These are phyloP conservation scores for Mycena kentingensis DNA, from an alignment of 768 basidiomycete genomes.

Conservation along the genomic window DNA sequence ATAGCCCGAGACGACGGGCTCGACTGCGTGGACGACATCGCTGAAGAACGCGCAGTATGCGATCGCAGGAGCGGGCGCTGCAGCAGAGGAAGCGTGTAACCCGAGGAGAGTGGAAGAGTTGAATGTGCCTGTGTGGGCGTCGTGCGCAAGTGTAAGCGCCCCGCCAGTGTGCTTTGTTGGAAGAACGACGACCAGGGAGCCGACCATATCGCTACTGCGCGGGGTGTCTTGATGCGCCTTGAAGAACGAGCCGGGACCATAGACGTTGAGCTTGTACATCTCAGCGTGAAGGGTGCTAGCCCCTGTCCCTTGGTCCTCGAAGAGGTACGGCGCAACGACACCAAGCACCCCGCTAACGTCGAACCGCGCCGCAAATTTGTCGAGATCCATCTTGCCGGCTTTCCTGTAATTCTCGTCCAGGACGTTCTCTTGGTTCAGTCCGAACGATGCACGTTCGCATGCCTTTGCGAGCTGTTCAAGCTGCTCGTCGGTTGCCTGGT, in stretches of 20 bases:
- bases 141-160: conserved; percentile 35
- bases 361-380: conserved; percentile 38
- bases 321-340: conserved; percentile 23
- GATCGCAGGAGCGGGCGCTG: conserved; percentile 22
- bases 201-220: conserved; percentile 44
- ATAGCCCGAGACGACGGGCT: conserved; percentile 40
- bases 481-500: not conserved
- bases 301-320: conserved; percentile 17
- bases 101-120: conserved; percentile 35
- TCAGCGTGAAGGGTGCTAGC: conserved; percentile 34
- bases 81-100: not conserved
- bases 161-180: conserved; percentile 49
- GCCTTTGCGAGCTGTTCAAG: conserved; percentile 32
- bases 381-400: conserved; percentile 44
- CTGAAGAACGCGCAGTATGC: conserved; percentile 45
- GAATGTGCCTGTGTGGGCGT: conserved; percentile 34
- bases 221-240: conserved; percentile 52
- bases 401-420: conserved; percentile 49
- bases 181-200: conserved; percentile 49
- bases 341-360: conserved; percentile 32
- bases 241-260: conserved; percentile 48
- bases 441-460: conserved; percentile 46
- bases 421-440: conserved; percentile 37
- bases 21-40: conserved; percentile 48
- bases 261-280: conserved; percentile 50